Base-by-base conservation (phyloP, 169 alveolate genomes). In the Hepatocystis sp. region DNA sequence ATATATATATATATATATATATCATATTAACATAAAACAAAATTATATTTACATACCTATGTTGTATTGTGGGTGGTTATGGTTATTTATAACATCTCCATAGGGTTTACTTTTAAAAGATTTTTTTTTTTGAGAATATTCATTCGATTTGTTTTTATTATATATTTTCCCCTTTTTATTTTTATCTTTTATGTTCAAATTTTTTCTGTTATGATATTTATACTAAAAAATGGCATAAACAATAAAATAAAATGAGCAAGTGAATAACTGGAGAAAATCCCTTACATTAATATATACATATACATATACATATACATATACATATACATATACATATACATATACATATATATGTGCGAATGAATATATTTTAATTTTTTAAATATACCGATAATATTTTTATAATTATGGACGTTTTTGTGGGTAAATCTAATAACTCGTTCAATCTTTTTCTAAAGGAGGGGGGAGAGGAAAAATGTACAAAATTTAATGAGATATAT, bases 101-200 rank as follows among this genome's bases (percentile, higher is more conserved):
- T 56, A 56, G 30, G 39, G 39, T 47, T 51, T 56, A 8, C 55
- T 46, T 71, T 71, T 71, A n/a, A 49, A 56, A 56, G n/a, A 58
- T 40, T 23, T 71, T 53, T 27, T 44, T 42, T 61, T 39, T 71
- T 15, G 55, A 0, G 71, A 30, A 61, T 56, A 71, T 30, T 71
- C 86, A 13, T 21, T 0, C 13, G 66, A 25, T 28, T 71, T 71
- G 44, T 55, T 55, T 49, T 71, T 71, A 21, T 25, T 71, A 53
- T 56, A 56, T 36, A 2, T 71, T 58, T 71, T 71, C 23, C 76
- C 86, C 42, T 71, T 71, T 21, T 71, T 76, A 51, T 42, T 71
- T 25, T 56, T 71, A 21, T 56, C 86, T 51, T 71, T 71, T 36
- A 56, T 17, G 19, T 25, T 53, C 5, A 10, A 27, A 30, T 56